Base-by-base conservation (phyloP, 2,329 filamentous ascomycete species). In the Exophiala spinifera region DNA sequence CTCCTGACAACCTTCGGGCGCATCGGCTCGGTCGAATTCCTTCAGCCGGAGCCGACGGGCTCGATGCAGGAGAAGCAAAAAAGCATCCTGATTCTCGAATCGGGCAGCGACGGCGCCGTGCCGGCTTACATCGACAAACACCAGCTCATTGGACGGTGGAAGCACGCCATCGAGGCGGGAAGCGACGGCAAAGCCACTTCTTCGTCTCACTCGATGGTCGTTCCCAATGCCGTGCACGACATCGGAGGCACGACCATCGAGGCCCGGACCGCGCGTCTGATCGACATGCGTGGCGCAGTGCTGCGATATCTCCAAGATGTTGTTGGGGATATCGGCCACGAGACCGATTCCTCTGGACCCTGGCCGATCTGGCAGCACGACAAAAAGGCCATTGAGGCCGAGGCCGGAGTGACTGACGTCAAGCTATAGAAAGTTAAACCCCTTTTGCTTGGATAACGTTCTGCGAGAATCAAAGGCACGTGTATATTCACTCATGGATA, bases 1-100 rank as follows among this genome's bases (percentile, higher is more conserved):
- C 73, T 91, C 5, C 65, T 70, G 20, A 68, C 68, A 13, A 86
- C 85, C n/a, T 96, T 92, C 79, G 80, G 84, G 3, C 43, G 34
- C 8, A 43, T 60, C n/a, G 46, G 43, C 10, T 15, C 15, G 1
- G 34, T 37, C 4, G 25, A 34, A 2, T 51, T 51, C 36, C 23
- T 60, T 11, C 20, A 40, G 17, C 51, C 11, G 28, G 21, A 11
- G 21, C 36, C n/a, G 46, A 48, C 6, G 28, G 4, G 28, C 28
- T 31, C n/a, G n/a, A n/a, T n/a, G n/a, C n/a, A n/a, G 6, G 28
- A 6, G 10, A 31, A 31, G 28, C 8, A 8, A 10, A 51, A 47
- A 48, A 54, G 43, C 15, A 34, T 63, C 1, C 44, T 64, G 3
- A 42, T 64, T 11, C 52, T 64, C 4, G 50, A 60, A 36, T 60